Conservation (phyloP, 148 eudicot genomes). For the Cornus suecica region DNA sequence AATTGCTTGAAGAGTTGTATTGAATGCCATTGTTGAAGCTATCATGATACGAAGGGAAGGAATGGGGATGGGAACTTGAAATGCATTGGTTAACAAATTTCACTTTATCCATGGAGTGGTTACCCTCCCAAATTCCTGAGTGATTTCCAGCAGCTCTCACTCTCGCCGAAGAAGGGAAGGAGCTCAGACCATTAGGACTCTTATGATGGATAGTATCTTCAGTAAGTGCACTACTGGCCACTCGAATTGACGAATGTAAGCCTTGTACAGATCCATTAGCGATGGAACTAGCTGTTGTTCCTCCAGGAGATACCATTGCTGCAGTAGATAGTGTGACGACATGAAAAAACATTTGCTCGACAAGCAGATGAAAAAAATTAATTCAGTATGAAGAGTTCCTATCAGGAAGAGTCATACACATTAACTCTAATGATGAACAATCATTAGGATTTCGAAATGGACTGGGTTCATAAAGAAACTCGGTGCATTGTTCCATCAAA, state of each 20-base stretch:
- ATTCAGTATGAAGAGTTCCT: background rate
- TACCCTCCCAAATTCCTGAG: slow-evolving; percentile 33
- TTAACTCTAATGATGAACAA: slow-evolving; percentile 11
- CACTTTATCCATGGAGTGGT: slow-evolving; percentile 30
- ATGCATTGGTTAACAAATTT: slow-evolving; percentile 30
- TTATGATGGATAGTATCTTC: slow-evolving; percentile 34
- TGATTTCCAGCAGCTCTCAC: slow-evolving; percentile 36
- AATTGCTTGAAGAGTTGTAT: slow-evolving; percentile 26
- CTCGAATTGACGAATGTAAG: slow-evolving; percentile 18
- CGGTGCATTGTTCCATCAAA: slow-evolving; percentile 9
- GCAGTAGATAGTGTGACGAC: slow-evolving; percentile 5
- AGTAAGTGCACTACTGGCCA: slow-evolving; percentile 21
- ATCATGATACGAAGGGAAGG: slow-evolving; percentile 38
- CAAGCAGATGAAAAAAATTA: background rate
- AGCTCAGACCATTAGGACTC: slow-evolving; percentile 33
- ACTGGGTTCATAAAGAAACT: slow-evolving; percentile 18
- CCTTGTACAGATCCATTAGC: slow-evolving; percentile 17
- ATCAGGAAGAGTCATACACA: slow-evolving; percentile 11
- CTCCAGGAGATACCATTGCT: slow-evolving; percentile 6
- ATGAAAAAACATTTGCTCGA: background rate
- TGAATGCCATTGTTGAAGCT: slow-evolving; percentile 21
- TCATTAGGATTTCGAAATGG: slow-evolving; percentile 6
- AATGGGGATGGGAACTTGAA: slow-evolving; percentile 46
- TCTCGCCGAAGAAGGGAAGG: slow-evolving; percentile 36
- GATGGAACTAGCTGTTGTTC: slow-evolving; percentile 9